A percentile compares a stretch with the other conserved stretches of the same genome.
Evolutionary conservation across 2,329 filamentous ascomycete species (phyloP).

Genomic region (Mycosphaerella arachidis): DNA sequence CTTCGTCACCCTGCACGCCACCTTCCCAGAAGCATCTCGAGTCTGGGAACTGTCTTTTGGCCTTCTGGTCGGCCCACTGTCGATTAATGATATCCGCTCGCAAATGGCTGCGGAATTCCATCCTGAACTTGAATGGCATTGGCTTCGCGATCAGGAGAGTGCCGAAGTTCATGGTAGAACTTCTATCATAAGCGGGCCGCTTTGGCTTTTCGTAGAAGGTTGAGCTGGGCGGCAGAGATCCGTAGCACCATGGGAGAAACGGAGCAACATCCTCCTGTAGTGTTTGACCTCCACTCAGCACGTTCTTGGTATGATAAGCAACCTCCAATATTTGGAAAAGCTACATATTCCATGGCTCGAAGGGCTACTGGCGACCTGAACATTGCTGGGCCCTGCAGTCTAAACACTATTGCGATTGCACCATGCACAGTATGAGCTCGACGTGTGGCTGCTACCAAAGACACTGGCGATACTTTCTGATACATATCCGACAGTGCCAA

Average conservation of each 20-base stretch:
- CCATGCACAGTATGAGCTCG: too few relatives aligned
- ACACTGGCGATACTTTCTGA: too few relatives aligned
- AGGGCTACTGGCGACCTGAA: too few relatives aligned
- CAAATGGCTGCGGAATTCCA: constrained; percentile 33
- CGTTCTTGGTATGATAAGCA: not conserved
- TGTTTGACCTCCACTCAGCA: not conserved
- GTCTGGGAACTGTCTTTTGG: constrained; percentile 37
- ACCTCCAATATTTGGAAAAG: not conserved
- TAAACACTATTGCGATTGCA: too few relatives aligned
- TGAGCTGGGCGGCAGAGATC: not conserved
- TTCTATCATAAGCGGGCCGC: constrained; percentile 15
- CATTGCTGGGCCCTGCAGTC: too few relatives aligned
- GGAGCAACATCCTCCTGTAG: not conserved
- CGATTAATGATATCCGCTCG: constrained; percentile 32
- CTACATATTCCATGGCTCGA: too few relatives aligned
- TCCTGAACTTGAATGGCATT: constrained; percentile 41
- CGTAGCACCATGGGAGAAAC: not conserved
- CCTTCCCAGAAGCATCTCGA: constrained; percentile 37
- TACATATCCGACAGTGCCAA: too few relatives aligned
- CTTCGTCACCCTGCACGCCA: constrained; percentile 24
- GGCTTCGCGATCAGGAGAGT: constrained; percentile 46
- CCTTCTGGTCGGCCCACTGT: constrained; percentile 35
- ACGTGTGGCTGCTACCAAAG: too few relatives aligned
- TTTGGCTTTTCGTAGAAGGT: not conserved
- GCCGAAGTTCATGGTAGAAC: constrained; percentile 43